These are phyloP conservation scores for Diplotaxis tenuifolia DNA, from an alignment of 345 rosid species.

Conservation along the genomic window DNA sequence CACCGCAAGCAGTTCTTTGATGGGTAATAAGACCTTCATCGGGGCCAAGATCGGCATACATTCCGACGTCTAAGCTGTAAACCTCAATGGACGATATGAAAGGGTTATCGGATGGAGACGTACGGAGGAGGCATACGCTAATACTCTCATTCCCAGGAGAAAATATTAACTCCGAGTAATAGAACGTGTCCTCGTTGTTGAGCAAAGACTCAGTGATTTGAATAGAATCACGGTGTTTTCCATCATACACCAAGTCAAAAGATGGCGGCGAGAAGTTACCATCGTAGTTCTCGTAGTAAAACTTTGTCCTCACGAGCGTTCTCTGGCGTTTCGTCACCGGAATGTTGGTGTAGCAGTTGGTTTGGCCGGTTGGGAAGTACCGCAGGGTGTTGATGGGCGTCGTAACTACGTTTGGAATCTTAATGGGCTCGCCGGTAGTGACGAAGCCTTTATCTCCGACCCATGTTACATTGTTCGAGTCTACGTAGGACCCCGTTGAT, in stretches of 20 bases:
- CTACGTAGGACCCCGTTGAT: slow-evolving; percentile 27
- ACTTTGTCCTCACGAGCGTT: slow-evolving; percentile 19
- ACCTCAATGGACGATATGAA: slow-evolving; percentile 35
- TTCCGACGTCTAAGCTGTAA: slow-evolving; percentile 7
- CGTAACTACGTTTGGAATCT: slow-evolving; percentile 1
- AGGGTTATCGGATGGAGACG: slow-evolving; percentile 23
- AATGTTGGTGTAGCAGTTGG: slow-evolving; percentile 31
- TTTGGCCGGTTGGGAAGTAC: slow-evolving; percentile 27
- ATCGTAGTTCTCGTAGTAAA: slow-evolving; percentile 30
- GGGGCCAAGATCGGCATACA: slow-evolving; percentile 31
- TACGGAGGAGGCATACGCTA: slow-evolving; percentile 24
- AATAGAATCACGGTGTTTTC: slow-evolving; percentile 21
- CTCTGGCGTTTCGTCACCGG: slow-evolving; percentile 17
- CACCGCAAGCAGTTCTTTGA: slow-evolving; percentile 19
- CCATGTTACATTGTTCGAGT: slow-evolving; percentile 29
- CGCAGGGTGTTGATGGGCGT: slow-evolving; percentile 26
- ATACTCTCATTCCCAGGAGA: slow-evolving; percentile 21
- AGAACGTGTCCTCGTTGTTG: neutral
- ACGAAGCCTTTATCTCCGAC: slow-evolving; percentile 30
- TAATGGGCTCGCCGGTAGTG: slow-evolving; percentile 17
- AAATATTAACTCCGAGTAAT: slow-evolving; percentile 29
- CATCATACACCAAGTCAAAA: slow-evolving; percentile 11
- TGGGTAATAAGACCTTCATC: slow-evolving; percentile 23
- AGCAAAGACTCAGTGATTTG: neutral
- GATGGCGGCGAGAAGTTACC: slow-evolving; percentile 8